A percentile compares a stretch with the other conserved stretches of the same genome.
phyloP scores from a whole-genome alignment of 2,329 filamentous ascomycete species.

The Annulohypoxylon truncatum region DNA sequence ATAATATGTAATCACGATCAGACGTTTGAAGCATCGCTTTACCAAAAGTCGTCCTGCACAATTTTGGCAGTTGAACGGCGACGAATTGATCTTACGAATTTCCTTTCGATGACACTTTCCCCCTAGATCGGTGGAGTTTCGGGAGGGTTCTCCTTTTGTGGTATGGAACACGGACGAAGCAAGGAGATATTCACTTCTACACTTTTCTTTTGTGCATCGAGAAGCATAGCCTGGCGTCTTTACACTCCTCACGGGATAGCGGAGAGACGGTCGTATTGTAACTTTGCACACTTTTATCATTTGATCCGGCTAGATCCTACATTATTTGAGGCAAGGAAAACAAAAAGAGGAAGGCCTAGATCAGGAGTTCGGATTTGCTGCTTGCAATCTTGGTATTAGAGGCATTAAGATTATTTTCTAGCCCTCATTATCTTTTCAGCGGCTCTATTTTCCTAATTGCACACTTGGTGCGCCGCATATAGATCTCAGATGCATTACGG shows the following conservation, averaged over 20 bases:
- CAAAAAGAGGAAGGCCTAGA: slow-evolving; percentile 22
- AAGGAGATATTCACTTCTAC: slow-evolving; percentile 16
- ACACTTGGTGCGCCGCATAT: slow-evolving; percentile 22
- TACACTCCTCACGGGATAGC: slow-evolving; percentile 31
- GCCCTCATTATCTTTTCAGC: slow-evolving; percentile 4
- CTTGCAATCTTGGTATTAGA: slow-evolving; percentile 18
- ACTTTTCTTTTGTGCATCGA: slow-evolving; percentile 27
- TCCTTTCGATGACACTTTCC: slow-evolving; percentile 31
- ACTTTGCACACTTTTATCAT: slow-evolving; percentile 8
- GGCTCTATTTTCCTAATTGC: background rate
- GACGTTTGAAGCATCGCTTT: background rate
- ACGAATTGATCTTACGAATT: slow-evolving; percentile 28
- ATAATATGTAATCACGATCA: slow-evolving; percentile 28
- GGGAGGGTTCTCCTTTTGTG: slow-evolving; percentile 2
- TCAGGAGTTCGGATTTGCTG: slow-evolving; percentile 18
- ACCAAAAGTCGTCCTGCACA: background rate
- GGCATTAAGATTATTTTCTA: background rate
- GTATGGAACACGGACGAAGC: slow-evolving; percentile 6
- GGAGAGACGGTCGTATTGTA: slow-evolving; percentile 18
- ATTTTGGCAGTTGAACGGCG: background rate
- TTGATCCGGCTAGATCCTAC: slow-evolving; percentile 17
- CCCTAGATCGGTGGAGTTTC: background rate
- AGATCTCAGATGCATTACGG: slow-evolving; percentile 23
- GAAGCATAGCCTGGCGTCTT: slow-evolving; percentile 39
- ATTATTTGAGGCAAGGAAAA: slow-evolving; percentile 8